Percentiles rank a stretch among this genome's conserved stretches.
Conservation (phyloP, 352 stramenopile species). For the Phytophthora fragariaefolia region DNA sequence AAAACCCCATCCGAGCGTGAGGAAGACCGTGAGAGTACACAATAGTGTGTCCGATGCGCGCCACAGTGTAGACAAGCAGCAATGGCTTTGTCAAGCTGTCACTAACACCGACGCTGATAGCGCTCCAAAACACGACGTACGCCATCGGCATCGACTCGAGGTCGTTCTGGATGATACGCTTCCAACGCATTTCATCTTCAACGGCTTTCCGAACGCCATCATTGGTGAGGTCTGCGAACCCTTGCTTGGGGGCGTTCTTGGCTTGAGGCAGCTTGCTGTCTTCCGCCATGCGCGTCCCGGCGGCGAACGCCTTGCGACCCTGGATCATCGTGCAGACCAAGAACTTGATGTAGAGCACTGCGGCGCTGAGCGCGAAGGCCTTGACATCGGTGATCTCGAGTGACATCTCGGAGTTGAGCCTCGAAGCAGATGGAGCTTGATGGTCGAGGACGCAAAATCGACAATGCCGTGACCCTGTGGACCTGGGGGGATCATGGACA, state of each 20-base stretch:
- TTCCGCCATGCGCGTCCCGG: constrained; percentile 53
- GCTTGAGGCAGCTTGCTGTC: constrained; percentile 48
- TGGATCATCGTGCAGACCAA: constrained; percentile 57
- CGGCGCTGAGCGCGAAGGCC: constrained; percentile 49
- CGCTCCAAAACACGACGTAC: constrained; percentile 52
- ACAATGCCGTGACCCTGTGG: constrained; percentile 25
- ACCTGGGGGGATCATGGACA: background rate
- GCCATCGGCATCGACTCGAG: constrained; percentile 67
- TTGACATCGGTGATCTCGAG: constrained; percentile 36
- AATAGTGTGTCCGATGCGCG: constrained; percentile 49
- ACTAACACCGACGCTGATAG: constrained; percentile 48
- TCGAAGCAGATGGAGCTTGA: constrained; percentile 25
- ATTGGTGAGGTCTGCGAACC: constrained; percentile 37
- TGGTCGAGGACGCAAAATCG: constrained; percentile 32
- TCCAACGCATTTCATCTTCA: constrained; percentile 54
- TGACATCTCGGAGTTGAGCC: constrained; percentile 11
- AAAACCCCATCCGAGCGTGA: constrained; percentile 34
- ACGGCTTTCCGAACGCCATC: constrained; percentile 29
- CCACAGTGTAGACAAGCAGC: constrained; percentile 50
- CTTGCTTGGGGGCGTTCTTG: constrained; percentile 27
- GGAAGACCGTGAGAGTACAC: constrained; percentile 50
- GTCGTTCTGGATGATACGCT: constrained; percentile 67
- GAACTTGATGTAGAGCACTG: constrained; percentile 72
- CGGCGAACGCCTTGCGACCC: constrained; percentile 49
- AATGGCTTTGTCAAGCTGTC: constrained; percentile 33